Percentiles rank a stretch among this genome's conserved stretches.
Conservation (phyloP, 2,329 filamentous ascomycete species). For the Neophaeococcomyces mojaviensis region DNA sequence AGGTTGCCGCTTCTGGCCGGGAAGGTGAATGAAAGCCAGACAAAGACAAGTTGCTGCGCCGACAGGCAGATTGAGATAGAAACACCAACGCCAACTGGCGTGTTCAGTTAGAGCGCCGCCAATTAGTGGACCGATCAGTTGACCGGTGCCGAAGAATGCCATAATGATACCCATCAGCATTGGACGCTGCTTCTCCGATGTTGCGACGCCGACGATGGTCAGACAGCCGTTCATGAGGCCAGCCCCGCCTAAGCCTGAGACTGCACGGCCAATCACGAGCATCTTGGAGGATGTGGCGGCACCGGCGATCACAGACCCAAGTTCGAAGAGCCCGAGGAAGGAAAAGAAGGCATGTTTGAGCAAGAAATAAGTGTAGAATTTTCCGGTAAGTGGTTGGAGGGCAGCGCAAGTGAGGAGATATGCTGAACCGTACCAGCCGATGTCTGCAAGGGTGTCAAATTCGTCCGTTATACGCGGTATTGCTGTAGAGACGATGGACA, state of each 20-base stretch:
- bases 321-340: constrained; percentile 27
- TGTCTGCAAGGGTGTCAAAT: constrained; percentile 34
- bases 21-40: too few relatives aligned
- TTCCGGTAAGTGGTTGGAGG: constrained; percentile 41
- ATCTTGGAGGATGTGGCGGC: constrained; percentile 24
- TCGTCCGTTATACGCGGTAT: constrained; percentile 25
- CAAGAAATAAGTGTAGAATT: constrained; percentile 40
- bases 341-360: constrained; percentile 26
- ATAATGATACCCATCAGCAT: constrained; percentile 28
- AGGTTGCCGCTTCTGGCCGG: constrained; percentile 32
- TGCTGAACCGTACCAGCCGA: constrained; percentile 32
- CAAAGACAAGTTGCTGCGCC: too few relatives aligned
- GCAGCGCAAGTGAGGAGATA: constrained; percentile 39
- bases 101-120: constrained; percentile 35
- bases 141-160: constrained; percentile 30
- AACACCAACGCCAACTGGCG: constrained; percentile 31
- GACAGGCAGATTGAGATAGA: constrained; percentile 38
- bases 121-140: constrained; percentile 35
- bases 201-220: constrained; percentile 31
- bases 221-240: constrained; percentile 35
- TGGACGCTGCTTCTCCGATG: constrained; percentile 28
- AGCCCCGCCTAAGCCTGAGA: constrained; percentile 28
- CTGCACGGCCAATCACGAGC: constrained; percentile 30
- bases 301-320: constrained; percentile 28
- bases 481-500: constrained; percentile 16